phyloP scores from a whole-genome alignment of 2,329 filamentous ascomycete genomes.

The Biscogniauxia sp. region DNA sequence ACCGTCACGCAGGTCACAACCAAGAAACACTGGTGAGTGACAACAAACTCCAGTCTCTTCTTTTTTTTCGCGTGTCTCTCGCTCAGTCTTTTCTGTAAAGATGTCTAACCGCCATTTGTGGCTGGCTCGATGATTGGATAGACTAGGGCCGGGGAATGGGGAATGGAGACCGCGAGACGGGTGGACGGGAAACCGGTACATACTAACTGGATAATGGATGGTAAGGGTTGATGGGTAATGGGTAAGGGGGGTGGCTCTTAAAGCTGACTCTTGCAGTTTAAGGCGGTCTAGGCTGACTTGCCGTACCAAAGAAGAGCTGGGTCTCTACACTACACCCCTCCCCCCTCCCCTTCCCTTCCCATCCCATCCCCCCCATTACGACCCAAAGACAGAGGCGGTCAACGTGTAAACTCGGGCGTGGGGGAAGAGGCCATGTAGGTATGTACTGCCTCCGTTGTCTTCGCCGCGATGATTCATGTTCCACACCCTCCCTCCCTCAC shows the following conservation, averaged over 20 bases:
- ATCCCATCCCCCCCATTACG: neutral
- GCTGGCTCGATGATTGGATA: neutral
- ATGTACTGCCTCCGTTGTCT: neutral
- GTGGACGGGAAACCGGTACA: neutral
- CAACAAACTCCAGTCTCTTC: neutral
- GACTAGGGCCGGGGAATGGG: neutral
- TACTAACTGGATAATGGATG: neutral
- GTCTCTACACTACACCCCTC: neutral
- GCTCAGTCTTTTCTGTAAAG: neutral
- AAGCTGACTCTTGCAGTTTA: neutral
- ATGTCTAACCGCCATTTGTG: neutral
- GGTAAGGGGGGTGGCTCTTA: neutral
- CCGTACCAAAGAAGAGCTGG: neutral
- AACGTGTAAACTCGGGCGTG: neutral
- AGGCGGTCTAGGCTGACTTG: neutral
- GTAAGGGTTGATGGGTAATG: no score
- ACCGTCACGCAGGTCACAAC: neutral
- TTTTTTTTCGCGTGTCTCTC: no score
- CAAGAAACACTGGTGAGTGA: neutral
- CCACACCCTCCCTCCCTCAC: neutral
- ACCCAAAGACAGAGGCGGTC: neutral
- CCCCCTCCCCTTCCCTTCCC: no score
- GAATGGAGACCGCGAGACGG: neutral
- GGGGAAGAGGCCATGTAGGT: neutral
- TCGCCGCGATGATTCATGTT: neutral